Base-by-base conservation (phyloP, 1,139 yeast genomes). In the Saccharomyces pastorianus region DNA sequence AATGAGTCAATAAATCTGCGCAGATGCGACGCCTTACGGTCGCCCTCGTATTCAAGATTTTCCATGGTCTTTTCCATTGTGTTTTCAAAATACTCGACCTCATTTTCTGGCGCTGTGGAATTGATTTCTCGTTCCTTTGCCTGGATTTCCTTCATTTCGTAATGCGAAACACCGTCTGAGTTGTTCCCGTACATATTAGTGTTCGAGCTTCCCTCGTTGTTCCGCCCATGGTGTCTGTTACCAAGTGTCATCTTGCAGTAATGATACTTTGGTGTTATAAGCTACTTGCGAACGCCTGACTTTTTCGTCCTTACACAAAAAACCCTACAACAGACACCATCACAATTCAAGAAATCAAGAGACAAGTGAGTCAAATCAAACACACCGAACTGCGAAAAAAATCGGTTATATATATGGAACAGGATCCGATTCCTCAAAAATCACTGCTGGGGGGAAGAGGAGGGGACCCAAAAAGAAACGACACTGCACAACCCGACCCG, bases 1-100 rank as follows among this genome's bases (percentile, higher is more conserved):
- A 67, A 67, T 14, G 69, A 62, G 49, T 66, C 65, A 14, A 64
- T 54, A 47, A 66, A 65, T 17, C 59, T 56, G 29, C 56, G 55
- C 25, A 64, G 51, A 13, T 55, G 46, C 1, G 57, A 44, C 13
- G 32, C 26, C 6, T 34, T 51, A 25, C 26, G 32, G 14, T 42
- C 27, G 11, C 38, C 42, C 9, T 47, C 7, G 42, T 32, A 48
- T 28, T 34, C 32, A 29, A 48, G 25, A 38, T 25, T 48, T 47
- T 48, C 51, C 31, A 51, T 53, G 50, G 44, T 46, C 29, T 50
- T 52, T 46, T 55, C 57, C 38, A 42, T 52, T 25, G 50, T 27
- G 4, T 56, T 53, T 20, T 57, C 59, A 46, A 61, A 61, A 50
- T 63, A 64, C 52, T 63, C 66, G 7, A 62, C 58, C 46, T 58